Evolutionary conservation across 208 protist genomes (phyloP), one percentile per base, ranked within the genome.

Genomic region (Trichomonas vaginalis): DNA sequence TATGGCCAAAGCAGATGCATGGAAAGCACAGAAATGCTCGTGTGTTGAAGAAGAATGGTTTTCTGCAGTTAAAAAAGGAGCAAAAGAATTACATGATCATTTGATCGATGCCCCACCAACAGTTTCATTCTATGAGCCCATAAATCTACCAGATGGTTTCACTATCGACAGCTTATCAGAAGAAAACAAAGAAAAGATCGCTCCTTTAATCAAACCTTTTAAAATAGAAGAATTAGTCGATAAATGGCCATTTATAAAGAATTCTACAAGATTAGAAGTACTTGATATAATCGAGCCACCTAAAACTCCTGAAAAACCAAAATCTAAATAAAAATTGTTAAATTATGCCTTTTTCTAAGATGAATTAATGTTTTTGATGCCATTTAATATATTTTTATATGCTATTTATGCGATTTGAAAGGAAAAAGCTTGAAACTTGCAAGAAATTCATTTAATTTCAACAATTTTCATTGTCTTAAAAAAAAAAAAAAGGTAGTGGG

Each of bases 11-110:
- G 86, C n/a, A 35, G 45, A 92, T 51, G 32, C 35, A 23, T 45
- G 45, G 27, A 35, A 56, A 17, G 45, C 40, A 9, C 45, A 92
- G 39, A 92, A 92, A 92, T 42, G 40, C 14, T 35, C 12, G 14
- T 48, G 35, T 39, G 42, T 42, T 14, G 86, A 92, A 35, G 86
- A 92, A 92, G 86, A 92, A 92, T 92, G 86, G 86, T 92, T 48
- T 92, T 2, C 12, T 15, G 12, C 40, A 6, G 42, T 92, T 48
- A 39, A 23, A 14, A 92, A 92, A 51, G 45, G 15, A 2, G 45
- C 37, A 12, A 39, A 42, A 9, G 14, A 39, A 39, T 10, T 92
- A 15, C 1, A 45, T 39, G 45, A 92, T 21, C 86, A 92, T 51
- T 48, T 92, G 9, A 92, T 39, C 0, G 42, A 42, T 9, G 45